Evolutionary conservation across 768 basidiomycete species (phyloP).

Genomic region (Scleroderma bovista): DNA sequence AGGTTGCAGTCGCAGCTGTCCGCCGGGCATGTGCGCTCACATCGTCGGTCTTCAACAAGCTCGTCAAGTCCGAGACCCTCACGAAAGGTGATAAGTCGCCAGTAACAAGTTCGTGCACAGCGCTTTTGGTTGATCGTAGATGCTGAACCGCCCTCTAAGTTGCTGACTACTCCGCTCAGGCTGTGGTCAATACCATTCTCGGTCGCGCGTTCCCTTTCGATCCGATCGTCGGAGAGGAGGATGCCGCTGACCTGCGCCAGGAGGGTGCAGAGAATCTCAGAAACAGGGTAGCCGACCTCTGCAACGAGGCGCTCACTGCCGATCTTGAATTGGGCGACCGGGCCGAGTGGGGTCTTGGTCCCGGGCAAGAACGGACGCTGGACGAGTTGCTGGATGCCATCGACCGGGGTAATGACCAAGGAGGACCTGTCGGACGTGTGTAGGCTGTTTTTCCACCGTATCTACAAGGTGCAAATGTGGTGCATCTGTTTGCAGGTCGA

Average conservation of each 20-base stretch:
- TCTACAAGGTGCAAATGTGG: neutral
- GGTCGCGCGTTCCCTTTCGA: slow-evolving; percentile 74
- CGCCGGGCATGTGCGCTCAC: slow-evolving; percentile 82
- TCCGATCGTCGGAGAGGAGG: slow-evolving; percentile 92
- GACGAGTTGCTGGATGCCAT: slow-evolving; percentile 77
- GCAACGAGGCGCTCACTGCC: slow-evolving; percentile 68
- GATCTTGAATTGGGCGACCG: slow-evolving; percentile 52
- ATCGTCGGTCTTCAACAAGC: slow-evolving; percentile 76
- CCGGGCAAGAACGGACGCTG: slow-evolving; percentile 44
- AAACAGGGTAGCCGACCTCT: slow-evolving; percentile 71
- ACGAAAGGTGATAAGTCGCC: slow-evolving; percentile 91
- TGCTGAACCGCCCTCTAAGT: slow-evolving; percentile 41
- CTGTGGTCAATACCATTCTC: slow-evolving; percentile 82
- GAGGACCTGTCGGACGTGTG: slow-evolving; percentile 70
- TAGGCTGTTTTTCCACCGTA: slow-evolving; percentile 14
- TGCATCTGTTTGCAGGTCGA: slow-evolving; percentile 44
- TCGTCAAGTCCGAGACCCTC: slow-evolving; percentile 81
- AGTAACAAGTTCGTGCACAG: slow-evolving; percentile 59
- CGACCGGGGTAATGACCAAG: slow-evolving; percentile 72
- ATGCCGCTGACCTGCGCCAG: slow-evolving; percentile 69
- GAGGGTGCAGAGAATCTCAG: slow-evolving; percentile 41
- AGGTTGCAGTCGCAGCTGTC: slow-evolving; percentile 82
- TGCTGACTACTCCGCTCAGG: slow-evolving; percentile 92
- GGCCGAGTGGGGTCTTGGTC: slow-evolving; percentile 68
- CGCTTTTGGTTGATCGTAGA: neutral